Base-by-base conservation (phyloP, 306 rosid genomes). In the Quercus alba region DNA sequence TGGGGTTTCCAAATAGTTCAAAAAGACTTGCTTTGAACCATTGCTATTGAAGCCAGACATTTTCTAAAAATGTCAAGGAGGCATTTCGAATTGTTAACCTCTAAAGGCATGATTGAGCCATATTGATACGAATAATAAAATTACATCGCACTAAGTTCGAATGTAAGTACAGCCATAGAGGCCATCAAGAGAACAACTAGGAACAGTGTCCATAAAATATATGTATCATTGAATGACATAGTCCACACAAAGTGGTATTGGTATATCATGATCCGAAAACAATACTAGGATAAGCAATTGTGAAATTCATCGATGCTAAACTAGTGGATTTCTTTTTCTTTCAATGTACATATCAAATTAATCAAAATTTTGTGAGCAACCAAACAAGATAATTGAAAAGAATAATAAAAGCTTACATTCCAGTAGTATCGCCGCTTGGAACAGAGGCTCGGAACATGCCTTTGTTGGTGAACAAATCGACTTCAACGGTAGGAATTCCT, bases 401-500 rank as follows among this genome's bases (percentile, higher is more conserved):
- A 58, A 26, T 15, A 74, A 28, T 4, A 41, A 20, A 20, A 18
- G 49, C 87, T 81, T 86, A 91, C 99, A 89, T 91, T 78, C 96
- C 96, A 55, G 90, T 74, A 73, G 97, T 75, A 83, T 85, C 88
- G 75, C 97, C 92, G 76, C 93, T 88, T 23, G 98, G 98, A 80
- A 92, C 91, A 5, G 99, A 91, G 84, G 99, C 96, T 17, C 95
- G 91, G 80, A 90, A 93, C 63, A 88, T 69, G 82, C 92, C 94
- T 85, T 90, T 93, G 84, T 93, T 93, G 73, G 98, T 95, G 83
- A 78, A 79, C 59, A 95, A 81, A 49, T 95, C 99, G 6, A 91
- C 98, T 85, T 95, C 99, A 49, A 95, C 96, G 5, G 99, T 95
- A 3, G 99, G 98, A 87, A 90, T 86, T 66, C 99, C 99, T 87